Base-by-base conservation (phyloP, 805 yeast genomes). In the Candida yuanshanica region DNA sequence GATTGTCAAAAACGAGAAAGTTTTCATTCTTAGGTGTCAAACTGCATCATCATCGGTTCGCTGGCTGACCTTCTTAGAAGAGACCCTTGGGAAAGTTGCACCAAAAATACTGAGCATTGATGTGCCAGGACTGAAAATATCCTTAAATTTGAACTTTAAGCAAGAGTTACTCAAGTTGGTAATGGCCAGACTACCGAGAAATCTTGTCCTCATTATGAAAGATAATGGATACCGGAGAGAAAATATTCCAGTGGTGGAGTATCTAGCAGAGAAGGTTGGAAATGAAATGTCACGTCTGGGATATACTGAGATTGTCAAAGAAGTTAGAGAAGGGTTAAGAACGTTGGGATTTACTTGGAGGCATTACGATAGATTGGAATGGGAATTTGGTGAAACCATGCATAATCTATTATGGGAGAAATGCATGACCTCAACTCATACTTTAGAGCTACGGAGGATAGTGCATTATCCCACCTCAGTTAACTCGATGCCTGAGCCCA, bases 361-460 rank as follows among this genome's bases (percentile, higher is more conserved):
- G 44, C 66, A 75, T 40, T 85, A 81, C 56, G 96, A 89, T 59
- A 64, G 90, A 34, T 55, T 89, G 7, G 93, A 87, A 50, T 82
- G 88, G 87, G 53, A 75, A 9, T 61, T 71, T 40, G 78, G 74
- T 14, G 66, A 68, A 18, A 62, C 61, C 27, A 67, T 70, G 33
- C 55, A 65, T 17, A 54, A 72, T 7, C 43, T 79, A 14, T 66
- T 65, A 22, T 67, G 72, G 9, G 60, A 66, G 4, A 67, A 73
- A 66, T 67, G 66, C 7, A 65, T 69, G 56, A 57, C 52, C 45
- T 59, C 56, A 43, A 68, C 74, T 9, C 77, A 75, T 52, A 69
- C 65, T 32, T 55, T 89, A n/a, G 91, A 89, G 54, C 58, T 83
- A 17, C 65, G 95, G 33, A 69, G 64, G 16, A 54, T 70, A 20